Evolutionary conservation across 73 alveolate species (phyloP).

Genomic region (Symbiodinium natans): DNA sequence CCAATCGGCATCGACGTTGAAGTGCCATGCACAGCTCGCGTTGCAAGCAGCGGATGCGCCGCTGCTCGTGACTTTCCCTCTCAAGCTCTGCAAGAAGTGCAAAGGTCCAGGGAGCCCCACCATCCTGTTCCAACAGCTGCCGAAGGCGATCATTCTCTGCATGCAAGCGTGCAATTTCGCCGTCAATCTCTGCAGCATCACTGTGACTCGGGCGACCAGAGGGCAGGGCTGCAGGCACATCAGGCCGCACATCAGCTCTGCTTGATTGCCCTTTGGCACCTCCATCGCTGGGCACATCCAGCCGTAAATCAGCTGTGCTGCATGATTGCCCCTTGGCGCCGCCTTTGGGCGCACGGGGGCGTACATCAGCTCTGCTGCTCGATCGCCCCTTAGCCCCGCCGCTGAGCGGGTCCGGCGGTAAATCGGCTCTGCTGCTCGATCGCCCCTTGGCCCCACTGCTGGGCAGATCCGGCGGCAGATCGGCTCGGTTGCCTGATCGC

Average conservation of each 20-base stretch:
- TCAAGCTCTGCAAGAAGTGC: background rate
- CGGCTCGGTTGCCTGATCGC: background rate
- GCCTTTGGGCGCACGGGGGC: too few species aligned
- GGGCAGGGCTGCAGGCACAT: background rate
- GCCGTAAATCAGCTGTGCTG: too few species aligned
- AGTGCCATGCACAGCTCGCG: slow-evolving; percentile 39
- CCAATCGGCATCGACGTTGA: background rate
- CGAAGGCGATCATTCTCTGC: slow-evolving; percentile 47
- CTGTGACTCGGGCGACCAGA: background rate
- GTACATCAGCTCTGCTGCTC: too few species aligned
- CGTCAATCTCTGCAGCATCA: background rate
- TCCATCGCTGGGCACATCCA: too few species aligned
- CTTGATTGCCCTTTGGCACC: background rate
- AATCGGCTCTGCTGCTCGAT: too few species aligned
- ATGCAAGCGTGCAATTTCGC: background rate
- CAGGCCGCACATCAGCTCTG: background rate
- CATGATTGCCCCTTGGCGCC: too few species aligned
- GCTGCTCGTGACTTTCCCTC: background rate
- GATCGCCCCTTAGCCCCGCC: too few species aligned
- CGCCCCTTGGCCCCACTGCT: too few species aligned
- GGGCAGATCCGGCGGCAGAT: background rate
- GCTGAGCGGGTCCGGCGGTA: too few species aligned
- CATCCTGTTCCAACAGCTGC: slow-evolving; percentile 13
- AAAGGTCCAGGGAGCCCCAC: background rate
- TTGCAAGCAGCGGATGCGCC: background rate